Evolutionary conservation across 2,329 filamentous ascomycete species (phyloP), one percentile per base, ranked within the genome.

Genomic region (Penicillium italicum): DNA sequence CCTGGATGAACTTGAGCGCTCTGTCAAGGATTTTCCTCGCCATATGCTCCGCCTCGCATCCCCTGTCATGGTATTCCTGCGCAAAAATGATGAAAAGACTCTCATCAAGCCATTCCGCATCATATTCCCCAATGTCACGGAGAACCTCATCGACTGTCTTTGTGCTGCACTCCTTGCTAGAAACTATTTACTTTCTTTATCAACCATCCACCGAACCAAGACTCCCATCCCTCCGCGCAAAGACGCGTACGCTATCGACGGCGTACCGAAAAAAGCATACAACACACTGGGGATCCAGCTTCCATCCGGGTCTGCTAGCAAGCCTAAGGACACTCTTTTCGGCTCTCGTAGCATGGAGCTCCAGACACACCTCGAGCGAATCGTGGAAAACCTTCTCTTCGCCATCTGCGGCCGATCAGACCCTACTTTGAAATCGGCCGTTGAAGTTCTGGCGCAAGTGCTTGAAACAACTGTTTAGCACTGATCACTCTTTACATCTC

Each of bases 41-140:
- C 62, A 68, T 37, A 70, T 70, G 64, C 66, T 74, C 6, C 68
- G 66, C 18, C 64, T 75, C 10, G 72, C 72, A 5, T 75, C 73
- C 0, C 73, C 73, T 14, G 73, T 73, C 16, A 72, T 75, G 5
- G 68, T 74, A 44, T 69, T 72, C 53, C 60, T 75, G 18, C 68
- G 73, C 20, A 66, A 71, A 34, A 75, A 65, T 30, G 66, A 74
- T 11, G 73, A 75, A 52, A 70, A 68, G 37, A 57, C 68, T 3
- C 57, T 75, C 2, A 50, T 72, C 6, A 66, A 66, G 2, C 72
- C 68, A 8, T 74, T 75, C 45, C 64, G 67, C 11, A 70, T 69
- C 18, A 72, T 75, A 22, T 75, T 75, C 36, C 68, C 72, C 0
- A 57, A 66, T 4, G 68, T 66, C 4, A 59, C 66, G 8, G 71